Conservation (phyloP, 305 asterid genomes). For the Fraxinus dipetala region DNA sequence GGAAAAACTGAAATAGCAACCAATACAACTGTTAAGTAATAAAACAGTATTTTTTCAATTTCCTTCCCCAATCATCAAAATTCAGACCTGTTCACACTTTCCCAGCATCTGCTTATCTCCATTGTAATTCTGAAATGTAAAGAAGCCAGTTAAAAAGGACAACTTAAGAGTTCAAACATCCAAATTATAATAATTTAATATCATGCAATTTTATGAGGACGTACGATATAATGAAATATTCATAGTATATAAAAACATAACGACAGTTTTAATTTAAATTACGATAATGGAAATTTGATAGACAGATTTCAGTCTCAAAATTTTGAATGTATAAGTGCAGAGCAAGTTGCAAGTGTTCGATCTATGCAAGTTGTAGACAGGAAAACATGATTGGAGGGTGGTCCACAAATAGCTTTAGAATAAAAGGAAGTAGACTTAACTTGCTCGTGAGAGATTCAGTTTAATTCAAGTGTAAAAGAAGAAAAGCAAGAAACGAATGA, state of each 20-base stretch:
- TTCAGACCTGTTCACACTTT: slow-evolving; percentile 90
- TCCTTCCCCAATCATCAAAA: slow-evolving; percentile 22
- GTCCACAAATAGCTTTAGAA: neutral
- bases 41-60: slow-evolving; percentile 21
- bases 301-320: neutral
- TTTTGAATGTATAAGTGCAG: neutral
- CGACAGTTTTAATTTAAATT: neutral
- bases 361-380: neutral
- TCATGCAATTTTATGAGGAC: neutral
- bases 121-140: slow-evolving; percentile 68
- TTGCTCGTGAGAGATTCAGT: neutral
- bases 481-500: neutral
- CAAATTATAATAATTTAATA: neutral
- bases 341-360: neutral
- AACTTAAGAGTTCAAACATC: slow-evolving; percentile 16
- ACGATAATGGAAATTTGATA: neutral
- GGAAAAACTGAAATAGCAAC: slow-evolving; percentile 69
- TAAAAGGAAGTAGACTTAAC: neutral
- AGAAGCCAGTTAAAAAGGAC: slow-evolving; percentile 24
- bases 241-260: neutral
- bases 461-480: neutral
- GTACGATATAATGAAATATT: neutral
- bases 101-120: slow-evolving; percentile 96
- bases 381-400: neutral
- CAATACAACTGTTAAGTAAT: slow-evolving; percentile 27